Base-by-base conservation (phyloP, 441 rosid species). In the Euphorbia corollata region DNA sequence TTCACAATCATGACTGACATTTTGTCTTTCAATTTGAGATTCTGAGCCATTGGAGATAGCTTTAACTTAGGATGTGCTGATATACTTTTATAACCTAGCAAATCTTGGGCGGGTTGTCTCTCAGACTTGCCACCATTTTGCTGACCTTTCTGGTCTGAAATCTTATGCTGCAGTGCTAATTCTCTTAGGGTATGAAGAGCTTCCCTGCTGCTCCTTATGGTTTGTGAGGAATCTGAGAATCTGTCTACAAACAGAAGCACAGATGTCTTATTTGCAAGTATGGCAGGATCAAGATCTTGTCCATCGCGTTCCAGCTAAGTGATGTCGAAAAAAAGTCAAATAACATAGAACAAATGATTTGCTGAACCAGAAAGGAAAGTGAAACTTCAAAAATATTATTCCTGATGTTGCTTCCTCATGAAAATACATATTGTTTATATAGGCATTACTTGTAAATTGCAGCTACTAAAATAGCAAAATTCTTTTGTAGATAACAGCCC, bases 201-300 rank as follows among this genome's bases (percentile, higher is more conserved):
- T 77, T 85, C 86, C 78, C 70, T 79, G 80, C 92, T 81, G 70
- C 78, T 82, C 66, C 74, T 77, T 75, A 86, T 88, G 58, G 77
- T 81, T 72, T 86, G 86, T 73, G 73, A 70, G 22, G 78, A 79
- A 45, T 78, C 83, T 32, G 88, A 80, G 70, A 84, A 87, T 82
- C 97, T 87, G 72, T 91, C 99, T 70, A 94, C 90, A 76, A 94
- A 88, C 59, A 94, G 86, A 75, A 94, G 81, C 60, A 88, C 64
- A 0, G 96, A 94, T 20, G 96, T 90, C 81, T 80, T 79, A 76
- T 79, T 79, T 82, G 85, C 81, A 66, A 94, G 91, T 62, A 94
- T 78, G 70, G 76, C 77, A 55, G 78, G 79, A 73, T 78, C 84
- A 68, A 77, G 67, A 76, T 82, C 83, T 68, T 76, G 83, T 61